Evolutionary conservation across 495 filamentous ascomycete species (phyloP), one percentile per base, ranked within the genome.

Genomic region (Penicillium angulare): DNA sequence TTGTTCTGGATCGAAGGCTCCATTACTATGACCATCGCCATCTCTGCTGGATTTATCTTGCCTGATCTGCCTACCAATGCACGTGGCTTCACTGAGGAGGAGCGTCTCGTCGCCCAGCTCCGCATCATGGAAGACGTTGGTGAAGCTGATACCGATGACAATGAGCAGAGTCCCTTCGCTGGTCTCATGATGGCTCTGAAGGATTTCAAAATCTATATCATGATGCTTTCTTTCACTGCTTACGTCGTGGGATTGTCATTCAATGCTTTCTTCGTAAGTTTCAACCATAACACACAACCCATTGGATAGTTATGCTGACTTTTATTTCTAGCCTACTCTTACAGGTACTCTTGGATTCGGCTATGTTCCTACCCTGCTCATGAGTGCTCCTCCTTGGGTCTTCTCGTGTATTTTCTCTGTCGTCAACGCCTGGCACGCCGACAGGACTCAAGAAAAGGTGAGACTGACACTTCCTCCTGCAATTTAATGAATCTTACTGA

Each of bases 121-220:
- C 72, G 88, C 7, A 68, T 91, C n/a, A 71, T 85, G 42, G 85
- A 88, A 59, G 89, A 95, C 63, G 83, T 89, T 41, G 90, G 90
- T 12, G 75, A 86, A 60, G 86, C 86, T 45, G 87, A 92, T 64
- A 66, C 76, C 26, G 79, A 77, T 26, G 69, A 73, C 26, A 73
- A 84, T 26, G 61, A 85, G 13, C 83, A 81, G 51, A 79, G 80
- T 9, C 78, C 88, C 56, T 79, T 78, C 61, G 68, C 83, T 26
- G 90, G 90, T 7, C 66, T 87, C 7, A 82, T 79, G 47, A 73
- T 89, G 43, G 86, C 88, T 2, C 77, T 88, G 39, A 64, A 67
- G 26, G 89, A 95, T 64, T 41, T 73, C 43, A 90, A 88, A 66
- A 89, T 82, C 21, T 90, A 83, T 66, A 68, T 89, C 33, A 69